These are phyloP conservation scores for Chaetoceros muelleri DNA, from an alignment of 108 stramenopile genomes.

Conservation along the genomic window DNA sequence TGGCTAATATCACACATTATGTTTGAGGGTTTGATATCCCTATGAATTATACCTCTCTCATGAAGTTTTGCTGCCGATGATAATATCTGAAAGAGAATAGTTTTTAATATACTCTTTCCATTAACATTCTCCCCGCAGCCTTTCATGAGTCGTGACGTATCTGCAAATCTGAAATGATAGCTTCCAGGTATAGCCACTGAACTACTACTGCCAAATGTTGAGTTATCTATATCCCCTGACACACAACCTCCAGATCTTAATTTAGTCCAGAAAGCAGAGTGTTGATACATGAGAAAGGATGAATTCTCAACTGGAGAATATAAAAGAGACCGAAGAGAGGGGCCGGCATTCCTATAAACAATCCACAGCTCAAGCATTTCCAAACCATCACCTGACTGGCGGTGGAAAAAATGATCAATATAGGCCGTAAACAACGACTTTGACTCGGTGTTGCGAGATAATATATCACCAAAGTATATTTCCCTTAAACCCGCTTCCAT, in stretches of 20 bases:
- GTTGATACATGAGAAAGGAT: slow-evolving; percentile 54
- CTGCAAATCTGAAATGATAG: too few species aligned
- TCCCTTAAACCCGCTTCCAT: slow-evolving; percentile 77
- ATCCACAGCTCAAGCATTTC: slow-evolving; percentile 65
- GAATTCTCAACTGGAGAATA: slow-evolving; percentile 38
- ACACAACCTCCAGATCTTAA: slow-evolving; percentile 17
- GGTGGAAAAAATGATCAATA: slow-evolving; percentile 75
- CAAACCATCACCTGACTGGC: slow-evolving; percentile 1
- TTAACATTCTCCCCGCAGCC: too few species aligned
- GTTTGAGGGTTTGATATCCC: slow-evolving; percentile 76
- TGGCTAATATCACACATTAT: slow-evolving; percentile 48
- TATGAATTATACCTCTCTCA: slow-evolving; percentile 56
- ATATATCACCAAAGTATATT: slow-evolving; percentile 63
- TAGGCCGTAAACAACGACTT: slow-evolving; percentile 44
- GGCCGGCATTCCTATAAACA: slow-evolving; percentile 67
- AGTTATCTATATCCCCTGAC: slow-evolving; percentile 2
- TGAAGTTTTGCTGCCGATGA: slow-evolving; percentile 53
- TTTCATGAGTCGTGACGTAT: too few species aligned
- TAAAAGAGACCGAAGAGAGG: slow-evolving; percentile 61
- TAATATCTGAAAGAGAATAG: slow-evolving; percentile 3
- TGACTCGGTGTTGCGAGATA: slow-evolving; percentile 22
- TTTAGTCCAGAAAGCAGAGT: slow-evolving; percentile 55
- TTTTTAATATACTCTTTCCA: slow-evolving; percentile 1
- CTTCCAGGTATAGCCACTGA: too few species aligned
- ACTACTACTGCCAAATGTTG: not conserved